These are phyloP conservation scores for Tulasnella sp. DNA, from an alignment of 768 basidiomycete species.

Conservation along the genomic window DNA sequence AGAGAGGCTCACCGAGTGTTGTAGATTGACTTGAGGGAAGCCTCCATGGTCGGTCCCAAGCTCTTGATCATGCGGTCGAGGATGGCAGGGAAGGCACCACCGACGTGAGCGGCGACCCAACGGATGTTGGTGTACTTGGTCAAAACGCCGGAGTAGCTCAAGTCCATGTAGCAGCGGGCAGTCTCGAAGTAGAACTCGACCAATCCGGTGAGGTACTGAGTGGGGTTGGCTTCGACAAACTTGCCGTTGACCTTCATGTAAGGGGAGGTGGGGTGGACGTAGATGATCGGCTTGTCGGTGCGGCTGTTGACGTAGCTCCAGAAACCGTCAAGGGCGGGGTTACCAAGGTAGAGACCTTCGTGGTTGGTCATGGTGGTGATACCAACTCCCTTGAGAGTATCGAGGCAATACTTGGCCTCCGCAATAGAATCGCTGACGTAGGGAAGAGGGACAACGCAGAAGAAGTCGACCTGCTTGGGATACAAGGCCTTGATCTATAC, in stretches of 20 bases:
- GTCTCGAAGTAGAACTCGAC: constrained; percentile 35
- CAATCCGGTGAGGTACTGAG: constrained; percentile 19
- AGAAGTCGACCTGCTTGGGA: constrained; percentile 22
- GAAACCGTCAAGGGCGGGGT: constrained; percentile 17
- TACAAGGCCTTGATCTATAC: constrained; percentile 16
- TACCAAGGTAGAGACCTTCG: constrained; percentile 32
- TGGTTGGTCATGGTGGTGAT: constrained; percentile 30
- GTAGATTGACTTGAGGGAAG: constrained; percentile 20
- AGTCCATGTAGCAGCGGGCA: constrained; percentile 31
- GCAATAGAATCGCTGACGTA: constrained; percentile 22
- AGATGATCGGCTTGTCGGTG: constrained; percentile 21
- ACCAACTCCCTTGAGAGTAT: constrained; percentile 14
- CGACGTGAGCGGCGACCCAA: constrained; percentile 23
- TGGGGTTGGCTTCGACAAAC: constrained; percentile 28
- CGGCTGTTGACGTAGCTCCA: constrained; percentile 31
- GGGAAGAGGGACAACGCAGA: constrained; percentile 29
- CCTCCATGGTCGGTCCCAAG: background rate
- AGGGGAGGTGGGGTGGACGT: constrained; percentile 28
- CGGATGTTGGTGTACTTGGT: constrained; percentile 30
- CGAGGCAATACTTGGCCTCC: constrained; percentile 22
- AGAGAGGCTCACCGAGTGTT: constrained; percentile 22
- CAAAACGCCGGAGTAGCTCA: background rate
- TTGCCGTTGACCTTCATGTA: constrained; percentile 21
- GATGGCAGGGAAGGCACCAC: constrained; percentile 28
- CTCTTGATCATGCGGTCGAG: constrained; percentile 32